These are phyloP conservation scores for Plasmodium inui DNA, from an alignment of 169 alveolate genomes.

Conservation along the genomic window DNA sequence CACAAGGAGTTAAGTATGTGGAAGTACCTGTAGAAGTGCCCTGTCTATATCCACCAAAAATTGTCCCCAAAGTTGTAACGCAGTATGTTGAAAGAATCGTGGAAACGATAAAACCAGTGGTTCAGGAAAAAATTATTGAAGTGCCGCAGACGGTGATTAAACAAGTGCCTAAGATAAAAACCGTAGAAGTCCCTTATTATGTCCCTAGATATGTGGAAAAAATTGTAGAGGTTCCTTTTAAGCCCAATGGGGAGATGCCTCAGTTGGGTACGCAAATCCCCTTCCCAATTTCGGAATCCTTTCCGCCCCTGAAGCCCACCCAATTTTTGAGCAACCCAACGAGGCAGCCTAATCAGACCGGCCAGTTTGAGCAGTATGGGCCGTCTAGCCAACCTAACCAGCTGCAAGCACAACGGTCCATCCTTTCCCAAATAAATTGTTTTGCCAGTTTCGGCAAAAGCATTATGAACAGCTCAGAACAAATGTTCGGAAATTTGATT, in stretches of 20 bases:
- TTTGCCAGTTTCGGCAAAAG: slow-evolving; percentile 2
- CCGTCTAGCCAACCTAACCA: background rate
- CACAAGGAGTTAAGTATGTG: slow-evolving; percentile 90
- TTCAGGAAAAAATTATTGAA: slow-evolving; percentile 85
- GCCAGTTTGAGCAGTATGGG: slow-evolving; percentile 23
- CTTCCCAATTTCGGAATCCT: slow-evolving; percentile 70
- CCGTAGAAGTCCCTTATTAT: slow-evolving; percentile 89
- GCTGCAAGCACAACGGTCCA: slow-evolving; percentile 27
- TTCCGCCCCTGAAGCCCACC: slow-evolving; percentile 76
- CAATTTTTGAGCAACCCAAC: slow-evolving; percentile 54
- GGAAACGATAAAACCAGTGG: slow-evolving; percentile 87
- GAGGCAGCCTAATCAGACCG: slow-evolving; percentile 32
- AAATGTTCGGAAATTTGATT: background rate
- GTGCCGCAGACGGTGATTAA: slow-evolving; percentile 89
- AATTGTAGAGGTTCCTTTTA: slow-evolving; percentile 87
- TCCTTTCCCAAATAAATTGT: slow-evolving; percentile 61
- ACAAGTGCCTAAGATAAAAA: slow-evolving; percentile 87
- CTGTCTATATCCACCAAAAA: slow-evolving; percentile 89
- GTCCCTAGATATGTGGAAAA: slow-evolving; percentile 90
- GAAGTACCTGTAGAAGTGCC: slow-evolving; percentile 91
- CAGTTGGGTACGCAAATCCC: slow-evolving; percentile 67
- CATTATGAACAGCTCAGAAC: background rate
- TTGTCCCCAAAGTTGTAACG: slow-evolving; percentile 86
- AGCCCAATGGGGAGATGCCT: slow-evolving; percentile 83
- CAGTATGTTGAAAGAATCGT: slow-evolving; percentile 88